Percentiles rank a stretch among this genome's conserved stretches.
These are phyloP conservation scores for Prunus fruticosa DNA, from an alignment of 306 rosid genomes.

Conservation along the genomic window DNA sequence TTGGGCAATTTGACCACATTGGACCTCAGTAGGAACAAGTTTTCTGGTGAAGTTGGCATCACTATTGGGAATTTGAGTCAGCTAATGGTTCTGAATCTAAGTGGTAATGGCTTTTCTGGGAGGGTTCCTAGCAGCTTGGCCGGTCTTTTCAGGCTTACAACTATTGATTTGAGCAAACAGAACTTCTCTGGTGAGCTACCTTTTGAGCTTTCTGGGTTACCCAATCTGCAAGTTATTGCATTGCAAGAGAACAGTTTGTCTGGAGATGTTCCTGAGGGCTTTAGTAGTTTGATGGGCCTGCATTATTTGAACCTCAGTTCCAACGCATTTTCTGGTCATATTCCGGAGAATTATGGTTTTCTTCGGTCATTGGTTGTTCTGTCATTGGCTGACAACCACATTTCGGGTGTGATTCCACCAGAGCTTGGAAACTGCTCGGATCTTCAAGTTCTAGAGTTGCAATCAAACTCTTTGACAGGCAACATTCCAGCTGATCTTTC, in stretches of 20 bases:
- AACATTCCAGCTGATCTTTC: constrained; percentile 65
- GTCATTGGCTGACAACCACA: constrained; percentile 65
- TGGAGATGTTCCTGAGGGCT: constrained; percentile 87
- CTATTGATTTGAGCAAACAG: constrained; percentile 80
- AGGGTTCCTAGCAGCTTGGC: constrained; percentile 69
- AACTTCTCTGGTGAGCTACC: constrained; percentile 86
- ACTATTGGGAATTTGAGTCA: constrained; percentile 58
- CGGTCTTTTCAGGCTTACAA: constrained; percentile 71
- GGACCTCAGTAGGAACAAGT: constrained; percentile 72
- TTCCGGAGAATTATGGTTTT: constrained; percentile 82
- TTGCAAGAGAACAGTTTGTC: constrained; percentile 70
- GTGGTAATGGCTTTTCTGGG: constrained; percentile 75
- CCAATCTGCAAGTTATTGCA: constrained; percentile 74
- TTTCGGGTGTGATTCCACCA: constrained; percentile 57
- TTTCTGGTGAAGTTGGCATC: constrained; percentile 48
- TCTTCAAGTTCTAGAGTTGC: constrained; percentile 59
- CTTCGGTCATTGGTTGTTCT: constrained; percentile 64
- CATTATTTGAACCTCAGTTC: constrained; percentile 67
- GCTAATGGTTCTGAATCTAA: constrained; percentile 65
- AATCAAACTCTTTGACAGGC: constrained; percentile 55
- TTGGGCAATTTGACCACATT: constrained; percentile 59
- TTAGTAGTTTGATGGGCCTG: constrained; percentile 83
- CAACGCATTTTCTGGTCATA: constrained; percentile 64
- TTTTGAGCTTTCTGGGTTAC: constrained; percentile 81
- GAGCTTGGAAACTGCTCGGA: constrained; percentile 79